Conservation (phyloP, 768 basidiomycete genomes). For the Guyanaporus albipodus region DNA sequence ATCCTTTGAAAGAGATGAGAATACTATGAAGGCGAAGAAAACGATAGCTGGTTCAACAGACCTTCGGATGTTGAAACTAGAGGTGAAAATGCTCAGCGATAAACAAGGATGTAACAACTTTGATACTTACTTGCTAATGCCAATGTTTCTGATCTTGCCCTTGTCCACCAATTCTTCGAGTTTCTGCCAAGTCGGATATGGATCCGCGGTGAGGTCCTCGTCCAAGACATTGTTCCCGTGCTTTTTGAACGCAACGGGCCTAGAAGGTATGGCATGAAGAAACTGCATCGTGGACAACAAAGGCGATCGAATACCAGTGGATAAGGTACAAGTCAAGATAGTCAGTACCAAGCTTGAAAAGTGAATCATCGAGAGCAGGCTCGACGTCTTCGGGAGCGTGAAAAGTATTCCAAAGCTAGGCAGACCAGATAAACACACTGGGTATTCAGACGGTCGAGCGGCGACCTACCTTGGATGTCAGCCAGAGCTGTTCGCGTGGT, state of each 20-base stretch:
- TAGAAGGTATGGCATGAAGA: conserved; percentile 19
- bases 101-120: not conserved
- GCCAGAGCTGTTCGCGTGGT: conserved; percentile 60
- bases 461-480: conserved; percentile 52
- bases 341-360: conserved; percentile 54
- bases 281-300: not conserved
- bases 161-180: conserved; percentile 74
- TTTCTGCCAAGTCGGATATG: conserved; percentile 77
- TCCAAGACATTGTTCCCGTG: conserved; percentile 47
- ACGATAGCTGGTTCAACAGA: conserved; percentile 4
- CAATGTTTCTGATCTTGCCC: conserved; percentile 76
- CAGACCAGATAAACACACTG: not conserved
- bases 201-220: conserved; percentile 56
- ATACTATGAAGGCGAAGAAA: not conserved
- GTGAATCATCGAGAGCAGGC: conserved; percentile 59
- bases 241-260: conserved; percentile 68
- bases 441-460: not conserved
- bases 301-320: conserved; percentile 52
- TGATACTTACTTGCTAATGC: conserved; percentile 68
- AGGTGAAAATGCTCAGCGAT: not conserved
- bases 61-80: conserved; percentile 59
- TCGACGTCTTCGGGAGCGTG: conserved; percentile 75
- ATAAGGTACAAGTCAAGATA: conserved; percentile 82
- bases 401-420: conserved; percentile 71
- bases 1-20: conserved; percentile 32